A percentile compares a stretch with the other conserved stretches of the same genome.
phyloP scores from a whole-genome alignment of 1,139 yeast genomes.

The Yamadazyma aaseri region DNA sequence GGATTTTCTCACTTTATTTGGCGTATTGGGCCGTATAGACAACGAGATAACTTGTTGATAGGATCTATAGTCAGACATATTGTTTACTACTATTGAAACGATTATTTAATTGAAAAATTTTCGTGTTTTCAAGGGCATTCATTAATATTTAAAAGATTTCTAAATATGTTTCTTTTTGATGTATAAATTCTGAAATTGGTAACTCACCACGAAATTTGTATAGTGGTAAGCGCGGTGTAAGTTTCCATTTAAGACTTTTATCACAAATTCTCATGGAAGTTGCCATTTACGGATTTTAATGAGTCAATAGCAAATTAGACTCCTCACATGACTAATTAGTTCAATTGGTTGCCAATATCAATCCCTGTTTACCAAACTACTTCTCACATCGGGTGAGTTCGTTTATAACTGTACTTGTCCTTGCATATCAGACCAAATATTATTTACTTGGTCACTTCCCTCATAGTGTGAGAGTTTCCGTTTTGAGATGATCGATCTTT shows the following conservation, averaged over 20 bases:
- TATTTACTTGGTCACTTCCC: too few relatives aligned
- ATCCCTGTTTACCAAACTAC: too few relatives aligned
- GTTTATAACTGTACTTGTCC: too few relatives aligned
- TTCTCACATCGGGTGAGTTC: too few relatives aligned
- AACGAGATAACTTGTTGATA: constrained; percentile 46
- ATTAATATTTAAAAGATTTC: not conserved
- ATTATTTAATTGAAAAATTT: constrained; percentile 6
- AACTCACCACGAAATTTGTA: constrained; percentile 2
- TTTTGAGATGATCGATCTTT: too few relatives aligned
- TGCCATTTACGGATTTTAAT: not conserved
- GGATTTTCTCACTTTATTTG: constrained; percentile 17
- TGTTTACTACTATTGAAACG: not conserved
- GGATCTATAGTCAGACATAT: constrained; percentile 30
- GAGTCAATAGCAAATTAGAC: not conserved
- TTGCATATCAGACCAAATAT: too few relatives aligned
- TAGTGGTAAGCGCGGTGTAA: not conserved
- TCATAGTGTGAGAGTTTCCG: too few relatives aligned
- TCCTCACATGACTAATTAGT: too few relatives aligned
- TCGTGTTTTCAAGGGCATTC: not conserved
- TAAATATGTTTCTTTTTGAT: constrained; percentile 4
- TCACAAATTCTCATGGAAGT: not conserved
- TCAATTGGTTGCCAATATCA: too few relatives aligned
- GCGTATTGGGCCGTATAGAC: constrained; percentile 22
- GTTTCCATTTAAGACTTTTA: constrained; percentile 4
- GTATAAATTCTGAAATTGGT: constrained; percentile 4